Conservation (phyloP, 2,329 filamentous ascomycete species). For the Blastomyces gilchristii region DNA sequence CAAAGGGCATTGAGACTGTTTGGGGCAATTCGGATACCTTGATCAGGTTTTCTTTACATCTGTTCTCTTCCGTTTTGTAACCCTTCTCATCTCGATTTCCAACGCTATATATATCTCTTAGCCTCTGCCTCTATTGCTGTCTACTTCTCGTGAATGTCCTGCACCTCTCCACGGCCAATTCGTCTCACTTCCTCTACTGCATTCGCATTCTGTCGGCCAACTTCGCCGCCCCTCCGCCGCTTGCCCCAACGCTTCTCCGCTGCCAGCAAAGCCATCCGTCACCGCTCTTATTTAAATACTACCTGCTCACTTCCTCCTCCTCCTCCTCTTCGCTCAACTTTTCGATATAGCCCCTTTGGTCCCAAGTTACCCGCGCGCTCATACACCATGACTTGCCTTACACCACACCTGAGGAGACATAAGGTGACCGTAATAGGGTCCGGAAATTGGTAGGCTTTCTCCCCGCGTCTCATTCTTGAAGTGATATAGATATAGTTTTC, state of each 20-base stretch:
- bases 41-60: neutral
- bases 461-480: neutral
- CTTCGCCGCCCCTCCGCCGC: neutral
- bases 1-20: neutral
- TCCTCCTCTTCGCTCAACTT: neutral
- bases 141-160: neutral
- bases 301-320: neutral
- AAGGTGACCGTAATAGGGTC: conserved; percentile 91
- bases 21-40: neutral
- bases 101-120: neutral
- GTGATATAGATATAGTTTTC: neutral
- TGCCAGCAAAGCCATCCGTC: neutral
- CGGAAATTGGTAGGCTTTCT: conserved; percentile 68
- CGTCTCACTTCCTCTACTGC: neutral
- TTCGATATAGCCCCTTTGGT: neutral
- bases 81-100: neutral
- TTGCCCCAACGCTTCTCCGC: neutral
- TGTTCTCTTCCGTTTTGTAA: too few relatives aligned
- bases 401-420: conserved; percentile 59
- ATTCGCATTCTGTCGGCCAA: neutral
- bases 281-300: neutral
- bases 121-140: neutral
- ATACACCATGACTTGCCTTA: conserved; percentile 39
- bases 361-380: neutral
- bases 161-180: neutral